These are phyloP conservation scores for Sporisorium sorghi DNA, from an alignment of 1,284 basidiomycete genomes.

Conservation along the genomic window DNA sequence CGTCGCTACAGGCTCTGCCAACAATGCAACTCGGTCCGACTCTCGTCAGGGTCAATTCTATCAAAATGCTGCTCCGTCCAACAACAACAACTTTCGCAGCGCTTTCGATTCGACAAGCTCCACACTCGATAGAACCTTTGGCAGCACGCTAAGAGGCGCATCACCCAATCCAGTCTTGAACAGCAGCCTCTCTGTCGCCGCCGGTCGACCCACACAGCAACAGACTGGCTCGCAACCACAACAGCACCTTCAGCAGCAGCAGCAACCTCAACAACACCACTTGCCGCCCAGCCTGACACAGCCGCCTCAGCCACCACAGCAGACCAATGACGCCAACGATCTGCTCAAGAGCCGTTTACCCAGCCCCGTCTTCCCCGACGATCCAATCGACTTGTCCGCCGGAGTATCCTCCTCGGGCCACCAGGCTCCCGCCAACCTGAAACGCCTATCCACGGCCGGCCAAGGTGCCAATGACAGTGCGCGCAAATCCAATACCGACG, in stretches of 20 bases:
- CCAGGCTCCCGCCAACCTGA: constrained; percentile 33
- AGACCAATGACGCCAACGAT: constrained; percentile 26
- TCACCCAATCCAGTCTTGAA: constrained; percentile 32
- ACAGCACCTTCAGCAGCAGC: constrained; percentile 14
- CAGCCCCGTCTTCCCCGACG: constrained; percentile 49
- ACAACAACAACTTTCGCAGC: constrained; percentile 34
- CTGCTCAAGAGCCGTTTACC: constrained; percentile 44
- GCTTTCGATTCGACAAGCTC: constrained; percentile 23
- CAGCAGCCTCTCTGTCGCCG: constrained; percentile 31
- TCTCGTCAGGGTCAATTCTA: constrained; percentile 33
- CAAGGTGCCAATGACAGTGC: constrained; percentile 24
- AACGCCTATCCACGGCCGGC: constrained; percentile 33
- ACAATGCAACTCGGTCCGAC: constrained; percentile 30
- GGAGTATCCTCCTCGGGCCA: constrained; percentile 26
- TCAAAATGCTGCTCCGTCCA: constrained; percentile 15
- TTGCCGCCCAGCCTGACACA: constrained; percentile 22
- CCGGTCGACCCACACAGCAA: constrained; percentile 22
- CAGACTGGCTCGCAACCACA: no score
- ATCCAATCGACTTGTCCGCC: constrained; percentile 38
- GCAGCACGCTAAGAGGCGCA: constrained; percentile 33
- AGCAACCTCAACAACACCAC: constrained; percentile 20
- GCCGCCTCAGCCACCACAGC: constrained; percentile 22
- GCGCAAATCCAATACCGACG: constrained; percentile 32
- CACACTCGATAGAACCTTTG: constrained; percentile 45
- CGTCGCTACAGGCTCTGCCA: constrained; percentile 4